A percentile compares a stretch with the other conserved stretches of the same genome.
Conservation (phyloP, 2,329 filamentous ascomycete species). For the Bipolaris cookei region DNA sequence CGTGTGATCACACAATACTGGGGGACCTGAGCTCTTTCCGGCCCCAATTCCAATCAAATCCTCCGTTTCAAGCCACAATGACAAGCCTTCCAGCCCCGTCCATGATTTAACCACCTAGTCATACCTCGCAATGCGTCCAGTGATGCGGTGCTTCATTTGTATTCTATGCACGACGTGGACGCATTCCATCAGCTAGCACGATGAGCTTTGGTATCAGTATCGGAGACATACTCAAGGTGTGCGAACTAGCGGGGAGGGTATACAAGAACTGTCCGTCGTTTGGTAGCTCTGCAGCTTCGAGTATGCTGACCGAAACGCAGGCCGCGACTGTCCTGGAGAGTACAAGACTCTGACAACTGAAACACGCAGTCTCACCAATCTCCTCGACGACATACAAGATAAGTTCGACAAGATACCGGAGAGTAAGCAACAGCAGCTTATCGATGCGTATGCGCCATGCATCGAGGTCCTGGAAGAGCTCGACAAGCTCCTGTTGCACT, state of each 20-base stretch:
- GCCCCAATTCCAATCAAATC: slow-evolving; percentile 9
- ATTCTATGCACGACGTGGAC: background rate
- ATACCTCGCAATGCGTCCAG: background rate
- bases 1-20: background rate
- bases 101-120: background rate
- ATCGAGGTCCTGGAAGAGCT: slow-evolving; percentile 38
- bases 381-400: slow-evolving; percentile 39
- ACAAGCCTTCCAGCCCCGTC: background rate
- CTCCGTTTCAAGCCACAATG: slow-evolving; percentile 2
- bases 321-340: slow-evolving; percentile 39
- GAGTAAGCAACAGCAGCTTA: slow-evolving; percentile 28
- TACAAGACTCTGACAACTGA: slow-evolving; percentile 37
- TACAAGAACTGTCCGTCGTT: slow-evolving; percentile 35
- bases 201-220: slow-evolving; percentile 40
- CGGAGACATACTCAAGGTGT: slow-evolving; percentile 37
- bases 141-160: background rate
- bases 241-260: slow-evolving; percentile 30
- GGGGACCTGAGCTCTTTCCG: slow-evolving; percentile 1
- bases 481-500: slow-evolving; percentile 33
- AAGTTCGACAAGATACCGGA: slow-evolving; percentile 34
- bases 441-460: slow-evolving; percentile 32
- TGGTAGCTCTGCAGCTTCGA: too few relatives aligned
- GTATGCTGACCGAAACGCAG: slow-evolving; percentile 16
- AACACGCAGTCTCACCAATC: slow-evolving; percentile 35
- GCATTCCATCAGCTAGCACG: background rate